phyloP scores from a whole-genome alignment of 225 moss, liverwort and hornwort species.

The Anthoceros angustus region DNA sequence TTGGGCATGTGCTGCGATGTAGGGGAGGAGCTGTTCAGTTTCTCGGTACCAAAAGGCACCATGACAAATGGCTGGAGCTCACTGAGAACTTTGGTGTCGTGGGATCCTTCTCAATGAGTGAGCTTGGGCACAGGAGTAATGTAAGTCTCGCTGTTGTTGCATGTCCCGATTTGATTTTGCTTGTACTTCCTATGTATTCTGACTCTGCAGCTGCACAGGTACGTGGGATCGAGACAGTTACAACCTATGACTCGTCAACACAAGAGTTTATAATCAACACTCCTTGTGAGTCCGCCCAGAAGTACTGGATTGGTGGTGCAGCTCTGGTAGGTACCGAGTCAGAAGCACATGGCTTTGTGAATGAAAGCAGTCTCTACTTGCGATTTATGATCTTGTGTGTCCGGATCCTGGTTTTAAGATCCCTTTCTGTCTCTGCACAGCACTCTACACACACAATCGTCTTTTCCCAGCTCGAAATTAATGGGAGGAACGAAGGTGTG shows the following conservation, averaged over 20 bases:
- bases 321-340: constrained; percentile 24
- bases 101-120: constrained; percentile 89
- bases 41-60: constrained; percentile 64
- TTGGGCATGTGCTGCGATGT: not conserved
- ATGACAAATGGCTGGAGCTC: constrained; percentile 46
- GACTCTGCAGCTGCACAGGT: constrained; percentile 22
- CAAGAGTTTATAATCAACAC: constrained; percentile 80
- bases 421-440: constrained; percentile 23
- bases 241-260: constrained; percentile 62
- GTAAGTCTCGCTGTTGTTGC: constrained; percentile 18
- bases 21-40: constrained; percentile 60
- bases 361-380: not conserved
- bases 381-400: not conserved
- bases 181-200: not conserved
- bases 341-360: not conserved
- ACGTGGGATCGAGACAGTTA: constrained; percentile 72
- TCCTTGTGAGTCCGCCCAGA: constrained; percentile 91
- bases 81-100: constrained; percentile 37
- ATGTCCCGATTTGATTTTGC: not conserved
- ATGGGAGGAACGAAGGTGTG: constrained; percentile 60
- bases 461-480: constrained; percentile 62
- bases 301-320: constrained; percentile 96
- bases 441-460: constrained; percentile 79
- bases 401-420: not conserved
- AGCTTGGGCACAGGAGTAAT: constrained; percentile 93